phyloP scores from a whole-genome alignment of 148 eudicot species.

The Fagopyrum tataricum region DNA sequence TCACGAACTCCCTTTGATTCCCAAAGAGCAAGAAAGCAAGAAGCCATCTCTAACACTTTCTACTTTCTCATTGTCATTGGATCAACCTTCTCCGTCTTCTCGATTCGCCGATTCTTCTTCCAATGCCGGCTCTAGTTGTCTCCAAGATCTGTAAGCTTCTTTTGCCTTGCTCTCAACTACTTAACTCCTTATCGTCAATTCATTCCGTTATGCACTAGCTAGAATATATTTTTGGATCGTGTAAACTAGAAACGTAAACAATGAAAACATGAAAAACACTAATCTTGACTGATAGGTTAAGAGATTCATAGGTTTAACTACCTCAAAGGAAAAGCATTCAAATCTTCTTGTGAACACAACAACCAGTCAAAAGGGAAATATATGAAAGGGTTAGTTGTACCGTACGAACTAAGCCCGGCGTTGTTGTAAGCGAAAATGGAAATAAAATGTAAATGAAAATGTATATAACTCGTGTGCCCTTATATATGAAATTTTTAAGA shows the following conservation, averaged over 20 bases:
- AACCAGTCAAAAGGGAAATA: constrained; percentile 4
- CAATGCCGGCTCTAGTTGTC: constrained; percentile 11
- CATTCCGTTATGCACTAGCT: too few relatives aligned
- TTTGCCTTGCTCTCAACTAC: background rate
- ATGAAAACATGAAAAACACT: background rate
- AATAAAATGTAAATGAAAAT: too few relatives aligned
- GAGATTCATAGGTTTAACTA: background rate
- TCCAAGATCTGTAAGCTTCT: constrained; percentile 18
- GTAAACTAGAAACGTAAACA: background rate
- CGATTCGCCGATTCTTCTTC: background rate
- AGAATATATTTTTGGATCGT: background rate
- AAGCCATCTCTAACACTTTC: background rate
- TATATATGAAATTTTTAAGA: too few relatives aligned
- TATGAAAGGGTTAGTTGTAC: background rate
- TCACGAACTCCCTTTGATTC: constrained; percentile 19
- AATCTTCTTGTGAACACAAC: background rate
- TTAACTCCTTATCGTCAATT: background rate
- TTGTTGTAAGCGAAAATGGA: too few relatives aligned
- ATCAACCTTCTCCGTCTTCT: constrained; percentile 5
- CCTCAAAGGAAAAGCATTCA: background rate
- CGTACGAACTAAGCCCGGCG: too few relatives aligned
- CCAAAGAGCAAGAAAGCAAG: background rate
- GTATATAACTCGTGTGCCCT: too few relatives aligned
- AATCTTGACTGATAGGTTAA: background rate
- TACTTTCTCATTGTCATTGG: constrained; percentile 16